Conservation (phyloP, 1,284 basidiomycete genomes). For the Ustilago hordei region DNA sequence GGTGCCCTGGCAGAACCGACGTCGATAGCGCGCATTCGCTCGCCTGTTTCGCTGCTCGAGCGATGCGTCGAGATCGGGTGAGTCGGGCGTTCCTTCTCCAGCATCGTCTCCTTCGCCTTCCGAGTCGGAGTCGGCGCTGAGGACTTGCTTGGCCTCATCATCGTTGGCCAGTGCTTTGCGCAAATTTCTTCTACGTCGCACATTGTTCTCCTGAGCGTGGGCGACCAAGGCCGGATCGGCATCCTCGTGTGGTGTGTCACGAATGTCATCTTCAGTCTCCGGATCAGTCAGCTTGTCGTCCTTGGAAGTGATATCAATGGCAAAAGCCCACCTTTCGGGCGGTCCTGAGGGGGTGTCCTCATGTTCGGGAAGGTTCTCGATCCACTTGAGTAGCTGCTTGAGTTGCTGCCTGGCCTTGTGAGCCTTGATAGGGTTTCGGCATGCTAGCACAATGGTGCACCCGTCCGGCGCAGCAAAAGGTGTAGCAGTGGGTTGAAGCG, state of each 20-base stretch:
- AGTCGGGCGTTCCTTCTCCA: slow-evolving; percentile 1
- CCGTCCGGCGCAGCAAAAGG: slow-evolving; percentile 67
- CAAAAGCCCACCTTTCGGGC: slow-evolving; percentile 52
- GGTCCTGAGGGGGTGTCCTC: slow-evolving; percentile 51
- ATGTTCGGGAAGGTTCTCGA: slow-evolving; percentile 60
- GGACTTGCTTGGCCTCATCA: slow-evolving; percentile 18
- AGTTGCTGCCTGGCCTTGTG: slow-evolving; percentile 63
- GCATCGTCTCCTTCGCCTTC: slow-evolving; percentile 17
- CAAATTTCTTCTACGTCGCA: slow-evolving; percentile 43
- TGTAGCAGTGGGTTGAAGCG: slow-evolving; percentile 44
- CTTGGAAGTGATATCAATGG: slow-evolving; percentile 38
- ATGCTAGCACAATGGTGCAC: slow-evolving; percentile 67
- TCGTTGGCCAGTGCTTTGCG: slow-evolving; percentile 44
- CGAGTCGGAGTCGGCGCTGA: slow-evolving; percentile 7
- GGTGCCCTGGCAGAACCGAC: slow-evolving; percentile 61
- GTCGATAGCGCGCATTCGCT: slow-evolving; percentile 60
- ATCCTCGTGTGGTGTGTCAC: slow-evolving; percentile 56
- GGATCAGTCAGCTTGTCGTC: slow-evolving; percentile 50
- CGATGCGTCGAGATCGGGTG: slow-evolving; percentile 38
- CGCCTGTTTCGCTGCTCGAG: slow-evolving; percentile 51
- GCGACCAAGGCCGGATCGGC: slow-evolving; percentile 55
- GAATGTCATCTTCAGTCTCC: slow-evolving; percentile 45
- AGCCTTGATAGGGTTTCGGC: slow-evolving; percentile 68
- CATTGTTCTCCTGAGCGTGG: slow-evolving; percentile 48
- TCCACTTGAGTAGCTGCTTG: slow-evolving; percentile 51